Conservation (phyloP, 345 rosid species). For the Ailanthus altissimus region DNA sequence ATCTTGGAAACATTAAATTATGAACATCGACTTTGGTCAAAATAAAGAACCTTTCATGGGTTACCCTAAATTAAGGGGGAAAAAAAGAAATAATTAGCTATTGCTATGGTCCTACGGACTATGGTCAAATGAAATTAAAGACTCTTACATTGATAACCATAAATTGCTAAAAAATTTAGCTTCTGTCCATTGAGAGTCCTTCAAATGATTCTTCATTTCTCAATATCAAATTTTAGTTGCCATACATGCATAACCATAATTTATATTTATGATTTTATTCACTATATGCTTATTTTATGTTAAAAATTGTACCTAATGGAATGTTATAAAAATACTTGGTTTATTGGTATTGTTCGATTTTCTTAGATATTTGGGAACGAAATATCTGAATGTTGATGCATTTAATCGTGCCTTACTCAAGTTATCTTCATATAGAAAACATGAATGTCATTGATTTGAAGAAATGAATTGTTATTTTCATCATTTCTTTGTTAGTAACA, state of each 20-base stretch:
- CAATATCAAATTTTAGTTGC: no score
- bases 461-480: background rate
- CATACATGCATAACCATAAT: no score
- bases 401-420: background rate
- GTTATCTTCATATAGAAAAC: slow-evolving; percentile 5
- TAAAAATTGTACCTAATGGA: no score
- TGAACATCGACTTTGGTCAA: slow-evolving; percentile 21
- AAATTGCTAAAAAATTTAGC: background rate
- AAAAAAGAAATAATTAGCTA: background rate
- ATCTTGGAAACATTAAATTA: slow-evolving; percentile 26
- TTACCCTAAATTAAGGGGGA: background rate
- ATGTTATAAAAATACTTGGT: no score
- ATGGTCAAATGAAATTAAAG: slow-evolving; percentile 8
- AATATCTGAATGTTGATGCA: background rate
- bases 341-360: no score
- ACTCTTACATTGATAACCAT: background rate
- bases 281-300: no score
- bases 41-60: background rate
- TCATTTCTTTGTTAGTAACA: background rate
- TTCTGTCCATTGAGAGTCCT: background rate
- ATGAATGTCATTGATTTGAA: background rate
- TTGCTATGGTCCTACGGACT: background rate
- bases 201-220: background rate
- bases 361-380: background rate
- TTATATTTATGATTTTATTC: no score